Evolutionary conservation across 2,329 filamentous ascomycete species (phyloP).

Genomic region (Arthrobotrys entomopaga): DNA sequence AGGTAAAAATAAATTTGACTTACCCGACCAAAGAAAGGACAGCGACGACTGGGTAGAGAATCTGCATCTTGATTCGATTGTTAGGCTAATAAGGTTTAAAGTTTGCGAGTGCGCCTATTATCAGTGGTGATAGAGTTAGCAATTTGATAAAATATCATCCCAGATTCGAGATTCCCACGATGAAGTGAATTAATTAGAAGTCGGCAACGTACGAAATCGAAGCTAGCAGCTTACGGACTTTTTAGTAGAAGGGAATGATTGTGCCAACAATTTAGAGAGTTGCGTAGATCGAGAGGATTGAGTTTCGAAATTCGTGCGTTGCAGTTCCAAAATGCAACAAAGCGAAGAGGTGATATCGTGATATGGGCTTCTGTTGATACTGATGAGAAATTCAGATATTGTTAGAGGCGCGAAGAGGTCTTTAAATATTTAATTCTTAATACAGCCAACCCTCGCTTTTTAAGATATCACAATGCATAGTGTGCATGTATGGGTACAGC

Average conservation of each 20-base stretch:
- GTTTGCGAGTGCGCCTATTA: not conserved
- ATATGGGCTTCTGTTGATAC: constrained; percentile 22
- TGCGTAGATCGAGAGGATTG: constrained; percentile 17
- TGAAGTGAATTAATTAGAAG: no score
- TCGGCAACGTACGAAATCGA: no score
- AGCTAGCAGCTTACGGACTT: not conserved
- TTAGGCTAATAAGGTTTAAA: constrained; percentile 35
- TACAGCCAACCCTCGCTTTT: not conserved
- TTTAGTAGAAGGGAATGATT: not conserved
- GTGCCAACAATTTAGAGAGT: constrained; percentile 12
- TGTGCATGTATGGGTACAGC: not conserved
- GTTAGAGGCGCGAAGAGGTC: constrained; percentile 13
- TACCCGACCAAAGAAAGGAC: constrained; percentile 36
- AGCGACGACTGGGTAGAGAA: constrained; percentile 41
- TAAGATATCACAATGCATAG: not conserved
- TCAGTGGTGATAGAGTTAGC: not conserved
- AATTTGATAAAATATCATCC: no score
- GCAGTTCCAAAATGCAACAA: constrained; percentile 35
- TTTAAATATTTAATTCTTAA: constrained; percentile 28
- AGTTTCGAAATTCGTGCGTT: constrained; percentile 26
- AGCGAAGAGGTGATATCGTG: not conserved
- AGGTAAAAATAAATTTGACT: constrained; percentile 25
- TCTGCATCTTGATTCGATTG: not conserved
- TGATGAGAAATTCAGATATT: constrained; percentile 5
- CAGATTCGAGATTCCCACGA: no score